Evolutionary conservation across 371 early-diverging fungal genomes (phyloP), one percentile per base, ranked within the genome.

Genomic region (Lichtheimia corymbifera): DNA sequence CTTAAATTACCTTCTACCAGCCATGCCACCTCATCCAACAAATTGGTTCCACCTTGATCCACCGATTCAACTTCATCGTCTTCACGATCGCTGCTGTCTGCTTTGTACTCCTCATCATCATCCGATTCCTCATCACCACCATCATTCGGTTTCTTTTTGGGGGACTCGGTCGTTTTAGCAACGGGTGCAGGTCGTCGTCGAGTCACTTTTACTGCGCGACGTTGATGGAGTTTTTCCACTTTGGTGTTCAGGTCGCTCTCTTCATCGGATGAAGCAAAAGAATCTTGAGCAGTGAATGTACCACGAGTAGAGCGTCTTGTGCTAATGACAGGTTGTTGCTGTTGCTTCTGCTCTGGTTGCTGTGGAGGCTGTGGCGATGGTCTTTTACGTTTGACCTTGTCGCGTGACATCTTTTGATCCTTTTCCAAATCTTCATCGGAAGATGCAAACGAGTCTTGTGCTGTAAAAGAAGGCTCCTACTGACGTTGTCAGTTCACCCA

Each of bases 251-350:
- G 1, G 17, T 47, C 18, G 17, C 12, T 12, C 6, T 56, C 56
- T 22, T 56, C 56, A 18, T 56, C 56, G 0, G 56, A 56, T 7
- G 56, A 56, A 0, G 43, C 56, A 56, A 56, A 56, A 2, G 56
- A 56, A 41, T 56, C 56, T 13, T 56, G 22, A 11, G 56, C 56
- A 13, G 41, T 56, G 13, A 56, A 56, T 35, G 35, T 35, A 11
- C 35, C 11, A 35, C 35, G 35, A 0, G 35, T 35, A 35, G 35
- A 35, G 9, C 35, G 35, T 11, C 35, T 20, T 22, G 43, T 17
- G 44, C 1, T 7, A 2, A 24, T 44, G 9, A 18, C 53, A 2
- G n/a, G 25, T 17, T 52, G 25, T 52, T 27, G 18, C 3, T 45
- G 18, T 5, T 2, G 45, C 11, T 15, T 2, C 15, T 45, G 18